Evolutionary conservation across 1,284 basidiomycete genomes (phyloP), one percentile per base, ranked within the genome.

Genomic region (Coriolopsis trogii): DNA sequence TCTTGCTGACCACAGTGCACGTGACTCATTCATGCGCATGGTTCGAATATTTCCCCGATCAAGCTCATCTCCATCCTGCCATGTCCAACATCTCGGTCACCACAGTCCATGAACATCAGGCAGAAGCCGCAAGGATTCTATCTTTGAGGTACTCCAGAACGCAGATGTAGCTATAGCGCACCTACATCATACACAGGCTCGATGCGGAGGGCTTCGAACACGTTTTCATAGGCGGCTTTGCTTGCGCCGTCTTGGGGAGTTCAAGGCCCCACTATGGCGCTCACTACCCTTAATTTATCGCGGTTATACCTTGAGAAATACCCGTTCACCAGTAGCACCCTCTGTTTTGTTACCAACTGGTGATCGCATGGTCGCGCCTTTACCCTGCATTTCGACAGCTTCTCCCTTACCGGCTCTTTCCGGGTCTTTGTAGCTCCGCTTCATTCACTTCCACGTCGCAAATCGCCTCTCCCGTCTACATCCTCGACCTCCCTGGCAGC

Each of bases 221-320:
- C 51, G 68, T 63, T 3, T 71, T 57, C 58, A 68, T 71, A 24
- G 69, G 68, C 26, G 69, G 68, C 12, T 70, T 70, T 57, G 68
- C 69, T 1, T 70, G 67, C 63, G 59, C 65, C 31, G 41, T 70
- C 13, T 59, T 70, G 15, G 69, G 68, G 23, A 69, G 64, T 45
- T n/a, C 5, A 4, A 53, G 67, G n/a, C n/a, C n/a, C n/a, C n/a
- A n/a, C n/a, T n/a, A n/a, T n/a, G n/a, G n/a, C n/a, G n/a, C n/a
- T n/a, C n/a, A n/a, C n/a, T n/a, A n/a, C n/a, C n/a, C n/a, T n/a
- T n/a, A n/a, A n/a, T n/a, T n/a, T n/a, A n/a, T n/a, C n/a, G n/a
- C n/a, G n/a, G n/a, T n/a, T n/a, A n/a, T n/a, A n/a, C n/a, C n/a
- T n/a, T n/a, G n/a, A n/a, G n/a, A n/a, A n/a, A n/a, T n/a, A n/a